These are phyloP conservation scores for Suillus alpinus DNA, from an alignment of 768 basidiomycete genomes.

Conservation along the genomic window DNA sequence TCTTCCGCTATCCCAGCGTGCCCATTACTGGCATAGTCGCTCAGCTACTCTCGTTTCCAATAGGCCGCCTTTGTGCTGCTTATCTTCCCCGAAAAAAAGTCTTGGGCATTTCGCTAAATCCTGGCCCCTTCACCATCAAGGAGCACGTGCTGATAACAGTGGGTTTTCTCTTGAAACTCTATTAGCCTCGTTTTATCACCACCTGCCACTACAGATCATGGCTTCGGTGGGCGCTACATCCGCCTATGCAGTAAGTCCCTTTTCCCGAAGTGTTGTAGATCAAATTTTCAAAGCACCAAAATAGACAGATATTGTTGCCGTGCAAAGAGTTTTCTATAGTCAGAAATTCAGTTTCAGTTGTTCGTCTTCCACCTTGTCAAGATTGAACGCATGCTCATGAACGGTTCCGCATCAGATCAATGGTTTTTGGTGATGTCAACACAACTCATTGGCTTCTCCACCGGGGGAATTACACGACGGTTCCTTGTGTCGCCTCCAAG, in stretches of 20 bases:
- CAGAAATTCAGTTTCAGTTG: constrained; percentile 61
- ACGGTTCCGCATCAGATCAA: constrained; percentile 50
- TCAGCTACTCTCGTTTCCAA: constrained; percentile 67
- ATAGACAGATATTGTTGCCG: constrained; percentile 69
- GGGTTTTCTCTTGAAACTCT: constrained; percentile 26
- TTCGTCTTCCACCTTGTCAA: constrained; percentile 28
- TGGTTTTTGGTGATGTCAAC: constrained; percentile 78
- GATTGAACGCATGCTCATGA: not conserved
- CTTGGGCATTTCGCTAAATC: constrained; percentile 64
- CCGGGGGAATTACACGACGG: constrained; percentile 71
- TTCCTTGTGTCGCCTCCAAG: constrained; percentile 62
- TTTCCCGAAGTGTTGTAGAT: constrained; percentile 12
- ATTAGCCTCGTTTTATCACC: constrained; percentile 27
- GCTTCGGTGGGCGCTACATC: constrained; percentile 56
- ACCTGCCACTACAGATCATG: constrained; percentile 37
- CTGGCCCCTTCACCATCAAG: constrained; percentile 75
- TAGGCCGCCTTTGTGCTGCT: constrained; percentile 57
- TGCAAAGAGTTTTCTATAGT: constrained; percentile 70
- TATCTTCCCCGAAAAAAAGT: constrained; percentile 53
- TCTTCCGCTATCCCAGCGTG: constrained; percentile 72
- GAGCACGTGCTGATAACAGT: constrained; percentile 71
- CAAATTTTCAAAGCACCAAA: constrained; percentile 1
- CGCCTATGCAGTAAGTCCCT: constrained; percentile 53
- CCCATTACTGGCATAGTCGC: constrained; percentile 63
- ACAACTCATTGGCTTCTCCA: constrained; percentile 79